Conservation (phyloP, 2,329 filamentous ascomycete species). For the Podosphaera aphanis region DNA sequence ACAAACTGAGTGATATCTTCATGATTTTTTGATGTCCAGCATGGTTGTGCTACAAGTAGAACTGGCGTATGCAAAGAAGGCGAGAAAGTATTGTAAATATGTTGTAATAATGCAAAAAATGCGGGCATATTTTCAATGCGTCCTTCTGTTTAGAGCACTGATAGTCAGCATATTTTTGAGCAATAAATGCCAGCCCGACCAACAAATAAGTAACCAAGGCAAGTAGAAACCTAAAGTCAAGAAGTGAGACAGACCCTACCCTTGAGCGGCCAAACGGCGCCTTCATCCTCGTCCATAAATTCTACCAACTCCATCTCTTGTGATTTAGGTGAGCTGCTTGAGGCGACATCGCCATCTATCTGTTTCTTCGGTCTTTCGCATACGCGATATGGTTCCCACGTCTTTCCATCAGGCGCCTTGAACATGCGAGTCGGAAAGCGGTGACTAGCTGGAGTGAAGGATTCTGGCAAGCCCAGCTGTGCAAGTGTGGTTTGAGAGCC, state of each 20-base stretch:
- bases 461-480: conserved; percentile 16
- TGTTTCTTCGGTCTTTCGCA: conserved; percentile 34
- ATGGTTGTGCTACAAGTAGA: conserved; percentile 68
- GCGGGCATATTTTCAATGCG: conserved; percentile 76
- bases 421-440: conserved; percentile 92
- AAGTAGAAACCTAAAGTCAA: not conserved
- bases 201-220: not conserved
- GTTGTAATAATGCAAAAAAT: conserved; percentile 79
- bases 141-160: conserved; percentile 29
- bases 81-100: conserved; percentile 73
- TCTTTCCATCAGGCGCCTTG: conserved; percentile 46
- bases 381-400: conserved; percentile 64
- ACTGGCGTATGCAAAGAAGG: conserved; percentile 88
- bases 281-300: conserved; percentile 68
- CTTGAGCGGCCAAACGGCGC: conserved; percentile 67
- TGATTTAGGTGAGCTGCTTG: conserved; percentile 13
- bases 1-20: conserved; percentile 81
- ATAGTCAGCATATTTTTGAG: not conserved
- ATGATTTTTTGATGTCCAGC: conserved; percentile 71
- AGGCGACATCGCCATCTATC: conserved; percentile 10
- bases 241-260: conserved; percentile 18
- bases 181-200: not conserved
- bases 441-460: conserved; percentile 60
- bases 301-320: conserved; percentile 57
- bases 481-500: conserved; percentile 16